Evolutionary conservation across 2,329 filamentous ascomycete species (phyloP).

Genomic region (Colletotrichum liriopes): DNA sequence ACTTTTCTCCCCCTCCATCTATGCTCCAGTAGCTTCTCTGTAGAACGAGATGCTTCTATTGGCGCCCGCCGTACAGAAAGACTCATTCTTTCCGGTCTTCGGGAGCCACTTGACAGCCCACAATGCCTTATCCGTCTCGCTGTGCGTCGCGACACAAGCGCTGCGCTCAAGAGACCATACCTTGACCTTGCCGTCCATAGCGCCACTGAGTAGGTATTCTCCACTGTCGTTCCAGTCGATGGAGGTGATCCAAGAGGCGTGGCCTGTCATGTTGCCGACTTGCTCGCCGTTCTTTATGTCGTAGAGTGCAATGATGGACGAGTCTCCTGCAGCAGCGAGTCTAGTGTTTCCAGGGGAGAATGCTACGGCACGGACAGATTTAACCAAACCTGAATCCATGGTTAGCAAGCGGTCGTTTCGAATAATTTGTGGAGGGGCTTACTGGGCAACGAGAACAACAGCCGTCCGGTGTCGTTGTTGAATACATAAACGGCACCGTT

Average conservation of each 20-base stretch:
- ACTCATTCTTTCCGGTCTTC: conserved; percentile 77
- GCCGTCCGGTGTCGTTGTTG: conserved; percentile 89
- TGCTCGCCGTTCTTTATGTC: conserved; percentile 94
- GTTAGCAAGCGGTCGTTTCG: not conserved
- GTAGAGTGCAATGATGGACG: conserved; percentile 90
- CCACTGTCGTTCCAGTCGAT: conserved; percentile 95
- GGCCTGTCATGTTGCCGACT: conserved; percentile 85
- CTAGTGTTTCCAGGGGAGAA: conserved; percentile 91
- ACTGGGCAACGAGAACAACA: conserved; percentile 89
- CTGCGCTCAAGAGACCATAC: conserved; percentile 93
- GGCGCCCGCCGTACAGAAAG: conserved; percentile 85
- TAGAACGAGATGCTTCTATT: conserved; percentile 86
- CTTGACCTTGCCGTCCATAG: conserved; percentile 94
- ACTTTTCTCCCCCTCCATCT: not conserved
- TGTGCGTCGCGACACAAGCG: conserved; percentile 92
- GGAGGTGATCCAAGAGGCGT: conserved; percentile 89
- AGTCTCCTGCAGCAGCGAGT: conserved; percentile 91
- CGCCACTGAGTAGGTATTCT: conserved; percentile 89
- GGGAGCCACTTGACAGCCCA: conserved; percentile 91
- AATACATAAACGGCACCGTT: conserved; percentile 95
- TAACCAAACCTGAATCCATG: conserved; percentile 77
- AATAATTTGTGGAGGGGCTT: conserved; percentile 48
- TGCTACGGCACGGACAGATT: conserved; percentile 86
- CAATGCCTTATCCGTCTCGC: conserved; percentile 87
- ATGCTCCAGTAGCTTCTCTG: conserved; percentile 80